These are phyloP conservation scores for Colletotrichum abscissum DNA, from an alignment of 2,329 filamentous ascomycete species.

Conservation along the genomic window DNA sequence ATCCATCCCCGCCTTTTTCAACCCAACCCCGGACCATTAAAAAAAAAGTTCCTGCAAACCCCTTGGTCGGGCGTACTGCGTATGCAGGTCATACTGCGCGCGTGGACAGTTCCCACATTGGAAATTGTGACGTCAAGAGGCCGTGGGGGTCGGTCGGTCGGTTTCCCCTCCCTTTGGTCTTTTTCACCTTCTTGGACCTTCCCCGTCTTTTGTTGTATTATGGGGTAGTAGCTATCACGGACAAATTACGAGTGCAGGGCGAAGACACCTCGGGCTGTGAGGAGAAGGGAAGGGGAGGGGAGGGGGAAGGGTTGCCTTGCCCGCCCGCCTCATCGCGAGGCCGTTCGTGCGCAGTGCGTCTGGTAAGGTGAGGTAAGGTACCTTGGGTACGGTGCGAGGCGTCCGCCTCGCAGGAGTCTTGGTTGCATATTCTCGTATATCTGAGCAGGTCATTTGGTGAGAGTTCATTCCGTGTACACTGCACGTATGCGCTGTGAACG, in stretches of 20 bases:
- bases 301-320: not conserved
- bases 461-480: too few species aligned
- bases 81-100: slow-evolving; percentile 13
- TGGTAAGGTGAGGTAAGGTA: not conserved
- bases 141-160: not conserved
- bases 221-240: not conserved
- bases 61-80: not conserved
- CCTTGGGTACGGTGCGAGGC: not conserved
- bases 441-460: not conserved
- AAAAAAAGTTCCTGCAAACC: not conserved
- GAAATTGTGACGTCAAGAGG: slow-evolving; percentile 2
- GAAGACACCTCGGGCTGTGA: too few species aligned
- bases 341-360: not conserved
- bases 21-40: too few species aligned
- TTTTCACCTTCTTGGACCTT: not conserved
- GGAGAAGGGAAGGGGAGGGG: not conserved
- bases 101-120: not conserved
- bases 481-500: too few species aligned
- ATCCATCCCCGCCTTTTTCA: not conserved
- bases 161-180: not conserved
- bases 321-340: not conserved
- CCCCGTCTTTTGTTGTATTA: too few species aligned
- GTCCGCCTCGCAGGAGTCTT: not conserved
- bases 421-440: not conserved
- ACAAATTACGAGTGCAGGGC: not conserved